Evolutionary conservation across 768 basidiomycete genomes (phyloP), one percentile per base, ranked within the genome.

Genomic region (Naganishia antarctica): DNA sequence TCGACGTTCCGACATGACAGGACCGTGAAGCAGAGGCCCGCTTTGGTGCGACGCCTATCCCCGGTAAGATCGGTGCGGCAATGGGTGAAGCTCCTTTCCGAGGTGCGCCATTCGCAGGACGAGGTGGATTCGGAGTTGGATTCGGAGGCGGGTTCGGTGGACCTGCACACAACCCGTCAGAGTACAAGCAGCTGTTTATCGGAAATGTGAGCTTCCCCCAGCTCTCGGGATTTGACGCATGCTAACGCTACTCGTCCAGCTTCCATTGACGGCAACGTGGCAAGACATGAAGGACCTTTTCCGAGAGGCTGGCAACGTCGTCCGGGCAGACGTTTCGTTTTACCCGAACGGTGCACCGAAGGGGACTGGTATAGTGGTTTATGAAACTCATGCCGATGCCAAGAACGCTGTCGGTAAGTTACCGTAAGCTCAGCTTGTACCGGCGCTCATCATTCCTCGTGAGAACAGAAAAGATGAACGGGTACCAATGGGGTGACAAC

Each of bases 251-350:
- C 28, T 32, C 15, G 4, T 49, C 5, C 68, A 97, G 93, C 80
- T 98, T 29, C 93, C 92, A 1, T 91, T 90, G 74, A 91, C 93
- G 80, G 92, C 91, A n/a, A 91, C 91, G 31, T 99, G 94, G 94
- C 94, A 99, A 76, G 94, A 98, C 76, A 80, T 98, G 62, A 98
- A 98, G 74, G 94, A 98, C 77, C 81, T 98, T 29, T 97, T 98
- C 86, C 86, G 94, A 62, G 85, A 90, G 29, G 90, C 94, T 47
- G 94, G 94, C 7, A 89, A 90, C 73, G 93, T 99, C 70, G 85
- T 97, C 68, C 86, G 94, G 48, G 91, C 94, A 62, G 94, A 98
- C 76, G 91, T 97, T 68, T 92, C 93, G 70, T 88, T 94, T 63
- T 67, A 66, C 65, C 85, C 86, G 23, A 91, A 96, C 77, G 93